Conservation (phyloP, 257 asterid species). For the Solanum tarapatanum region DNA sequence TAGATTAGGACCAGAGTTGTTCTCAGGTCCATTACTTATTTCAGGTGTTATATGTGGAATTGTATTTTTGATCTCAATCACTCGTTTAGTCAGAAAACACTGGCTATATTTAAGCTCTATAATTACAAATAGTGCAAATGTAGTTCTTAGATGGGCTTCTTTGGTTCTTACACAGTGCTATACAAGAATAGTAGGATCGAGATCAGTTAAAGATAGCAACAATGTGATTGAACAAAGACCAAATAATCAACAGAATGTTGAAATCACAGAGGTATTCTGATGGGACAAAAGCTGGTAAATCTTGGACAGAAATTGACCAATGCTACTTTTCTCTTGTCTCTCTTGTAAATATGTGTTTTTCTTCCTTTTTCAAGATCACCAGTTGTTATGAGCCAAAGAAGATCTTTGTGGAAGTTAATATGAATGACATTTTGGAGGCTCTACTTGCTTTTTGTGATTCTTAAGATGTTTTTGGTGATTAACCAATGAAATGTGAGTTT, state of each 20-base stretch:
- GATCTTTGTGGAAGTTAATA: background rate
- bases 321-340: background rate
- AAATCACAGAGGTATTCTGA: background rate
- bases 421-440: background rate
- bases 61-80: conserved; percentile 7
- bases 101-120: background rate
- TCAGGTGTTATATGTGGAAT: conserved; percentile 11
- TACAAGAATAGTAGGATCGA: background rate
- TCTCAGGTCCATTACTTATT: conserved; percentile 25
- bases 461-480: background rate
- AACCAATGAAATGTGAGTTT: background rate
- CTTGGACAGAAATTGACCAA: background rate
- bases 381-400: background rate
- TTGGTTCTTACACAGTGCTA: background rate
- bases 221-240: background rate
- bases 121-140: background rate
- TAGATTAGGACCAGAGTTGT: conserved; percentile 28
- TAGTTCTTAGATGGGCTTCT: conserved; percentile 3
- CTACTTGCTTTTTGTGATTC: background rate
- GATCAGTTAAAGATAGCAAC: background rate
- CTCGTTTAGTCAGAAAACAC: background rate
- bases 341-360: background rate
- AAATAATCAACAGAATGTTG: background rate
- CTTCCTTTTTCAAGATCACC: background rate
- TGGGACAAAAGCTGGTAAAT: background rate